A percentile compares a stretch with the other conserved stretches of the same genome.
Conservation (phyloP, 1,284 basidiomycete genomes). For the Golubevia sp. region DNA sequence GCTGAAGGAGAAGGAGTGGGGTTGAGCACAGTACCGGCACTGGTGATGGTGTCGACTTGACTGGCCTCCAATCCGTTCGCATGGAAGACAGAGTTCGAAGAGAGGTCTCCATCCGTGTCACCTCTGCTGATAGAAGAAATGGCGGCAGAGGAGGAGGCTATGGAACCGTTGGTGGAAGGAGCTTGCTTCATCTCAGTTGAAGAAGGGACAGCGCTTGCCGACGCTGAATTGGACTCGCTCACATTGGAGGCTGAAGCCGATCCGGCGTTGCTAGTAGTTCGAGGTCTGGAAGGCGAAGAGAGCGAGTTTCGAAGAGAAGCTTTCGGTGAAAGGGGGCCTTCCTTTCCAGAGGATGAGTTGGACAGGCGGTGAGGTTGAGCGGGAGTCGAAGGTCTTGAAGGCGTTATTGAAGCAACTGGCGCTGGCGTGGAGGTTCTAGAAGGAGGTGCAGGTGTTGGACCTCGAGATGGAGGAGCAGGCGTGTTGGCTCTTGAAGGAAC, state of each 20-base stretch:
- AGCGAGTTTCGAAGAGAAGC: neutral
- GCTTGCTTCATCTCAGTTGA: neutral
- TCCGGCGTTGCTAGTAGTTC: neutral
- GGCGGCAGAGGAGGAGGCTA: neutral
- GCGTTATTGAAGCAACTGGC: neutral
- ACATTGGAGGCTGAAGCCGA: neutral
- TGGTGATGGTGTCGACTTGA: too few species aligned
- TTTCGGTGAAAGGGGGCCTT: constrained; percentile 1
- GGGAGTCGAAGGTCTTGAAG: neutral
- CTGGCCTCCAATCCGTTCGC: neutral
- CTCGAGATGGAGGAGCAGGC: neutral
- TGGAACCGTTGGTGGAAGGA: neutral
- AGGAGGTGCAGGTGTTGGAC: neutral
- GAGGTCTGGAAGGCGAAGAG: neutral
- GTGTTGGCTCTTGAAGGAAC: neutral
- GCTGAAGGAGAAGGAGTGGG: too few species aligned
- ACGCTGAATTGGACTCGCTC: neutral
- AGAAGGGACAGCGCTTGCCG: neutral
- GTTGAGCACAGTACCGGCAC: too few species aligned
- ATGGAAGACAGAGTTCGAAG: neutral
- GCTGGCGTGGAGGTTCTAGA: constrained; percentile 5
- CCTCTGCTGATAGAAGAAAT: neutral
- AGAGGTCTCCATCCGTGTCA: neutral
- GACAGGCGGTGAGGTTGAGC: neutral
- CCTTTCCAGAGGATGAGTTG: neutral